These are phyloP conservation scores for Helianthus tuberosus DNA, from an alignment of 129 eudicot genomes.

Conservation along the genomic window DNA sequence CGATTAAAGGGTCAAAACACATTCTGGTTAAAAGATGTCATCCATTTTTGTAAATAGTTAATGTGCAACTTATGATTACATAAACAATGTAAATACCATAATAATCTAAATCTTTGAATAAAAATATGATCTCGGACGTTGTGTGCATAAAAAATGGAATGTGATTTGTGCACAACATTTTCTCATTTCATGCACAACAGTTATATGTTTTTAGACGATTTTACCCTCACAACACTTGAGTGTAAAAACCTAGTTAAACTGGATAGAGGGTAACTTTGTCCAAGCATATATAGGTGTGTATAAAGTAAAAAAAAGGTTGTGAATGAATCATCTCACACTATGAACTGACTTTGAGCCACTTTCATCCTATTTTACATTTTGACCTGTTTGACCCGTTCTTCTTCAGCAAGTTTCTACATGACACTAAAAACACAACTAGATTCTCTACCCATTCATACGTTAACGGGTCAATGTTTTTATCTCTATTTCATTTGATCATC, in stretches of 20 bases:
- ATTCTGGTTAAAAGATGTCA: neutral
- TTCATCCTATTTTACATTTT: neutral
- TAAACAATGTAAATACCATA: neutral
- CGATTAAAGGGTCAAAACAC: slow-evolving; percentile 1
- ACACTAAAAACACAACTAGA: neutral
- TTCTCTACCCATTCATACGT: neutral
- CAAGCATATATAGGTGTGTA: neutral
- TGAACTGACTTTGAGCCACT: neutral
- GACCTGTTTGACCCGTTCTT: neutral
- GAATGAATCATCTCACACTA: neutral
- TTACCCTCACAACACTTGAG: neutral
- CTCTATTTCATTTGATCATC: neutral
- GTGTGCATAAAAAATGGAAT: neutral
- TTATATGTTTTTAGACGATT: neutral
- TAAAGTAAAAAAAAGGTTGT: neutral
- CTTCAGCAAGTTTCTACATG: neutral
- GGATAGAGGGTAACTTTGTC: neutral
- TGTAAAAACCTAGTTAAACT: neutral
- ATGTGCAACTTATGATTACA: neutral
- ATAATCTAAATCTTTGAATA: neutral
- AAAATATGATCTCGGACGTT: neutral
- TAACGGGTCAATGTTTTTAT: neutral
- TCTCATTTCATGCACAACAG: neutral
- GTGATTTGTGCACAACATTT: neutral
- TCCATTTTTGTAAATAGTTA: neutral